Evolutionary conservation across 2,329 filamentous ascomycete species (phyloP).

Genomic region (Penicillium capsulatum): DNA sequence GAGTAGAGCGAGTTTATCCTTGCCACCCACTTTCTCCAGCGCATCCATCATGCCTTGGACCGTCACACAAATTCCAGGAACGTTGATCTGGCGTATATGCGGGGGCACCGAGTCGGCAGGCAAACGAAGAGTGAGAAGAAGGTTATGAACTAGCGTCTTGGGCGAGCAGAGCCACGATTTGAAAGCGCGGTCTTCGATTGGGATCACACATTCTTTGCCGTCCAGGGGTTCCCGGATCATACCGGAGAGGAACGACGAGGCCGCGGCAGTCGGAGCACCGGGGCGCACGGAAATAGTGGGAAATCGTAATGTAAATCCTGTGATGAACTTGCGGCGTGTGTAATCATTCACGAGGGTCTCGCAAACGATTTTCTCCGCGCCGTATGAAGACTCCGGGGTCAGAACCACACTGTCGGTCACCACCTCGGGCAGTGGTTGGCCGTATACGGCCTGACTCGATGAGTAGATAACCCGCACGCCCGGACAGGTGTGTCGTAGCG

Average conservation of each 20-base stretch:
- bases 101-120: conserved; percentile 38
- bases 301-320: conserved; percentile 56
- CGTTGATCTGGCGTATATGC: conserved; percentile 52
- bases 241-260: conserved; percentile 59
- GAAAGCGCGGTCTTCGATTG: conserved; percentile 50
- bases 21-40: conserved; percentile 52
- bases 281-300: conserved; percentile 61
- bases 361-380: conserved; percentile 60
- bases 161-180: conserved; percentile 55
- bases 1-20: conserved; percentile 49
- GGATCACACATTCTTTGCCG: conserved; percentile 51
- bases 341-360: conserved; percentile 62
- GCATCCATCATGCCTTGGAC: conserved; percentile 56
- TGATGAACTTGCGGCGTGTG: conserved; percentile 56
- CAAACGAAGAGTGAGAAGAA: conserved; percentile 48
- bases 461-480: conserved; percentile 59
- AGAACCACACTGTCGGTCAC: conserved; percentile 52
- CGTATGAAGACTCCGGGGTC: conserved; percentile 60
- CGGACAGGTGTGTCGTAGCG: conserved; percentile 48
- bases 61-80: conserved; percentile 53
- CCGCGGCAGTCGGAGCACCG: conserved; percentile 57
- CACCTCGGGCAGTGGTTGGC: conserved; percentile 52
- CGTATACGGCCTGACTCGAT: conserved; percentile 61
- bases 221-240: conserved; percentile 62
- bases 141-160: conserved; percentile 50